Evolutionary conservation across 495 filamentous ascomycete genomes (phyloP).

Genomic region (Neurospora sp.): DNA sequence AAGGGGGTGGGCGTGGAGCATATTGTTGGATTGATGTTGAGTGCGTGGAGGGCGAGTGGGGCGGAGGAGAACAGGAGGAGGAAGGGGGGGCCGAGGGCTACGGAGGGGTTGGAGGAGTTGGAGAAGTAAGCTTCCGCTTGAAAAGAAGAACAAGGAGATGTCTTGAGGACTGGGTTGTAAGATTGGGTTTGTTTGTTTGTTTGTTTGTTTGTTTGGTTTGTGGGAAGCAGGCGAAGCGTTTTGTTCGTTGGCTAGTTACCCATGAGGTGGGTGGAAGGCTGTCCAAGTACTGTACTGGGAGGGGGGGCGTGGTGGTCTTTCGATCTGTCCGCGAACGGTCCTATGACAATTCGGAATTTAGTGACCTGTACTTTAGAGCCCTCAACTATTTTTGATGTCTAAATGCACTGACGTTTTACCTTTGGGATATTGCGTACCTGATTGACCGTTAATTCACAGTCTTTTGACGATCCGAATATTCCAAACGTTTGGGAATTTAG

Average conservation of each 20-base stretch:
- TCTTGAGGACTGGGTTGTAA: background rate
- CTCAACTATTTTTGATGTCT: too few species aligned
- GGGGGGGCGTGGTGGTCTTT: too few species aligned
- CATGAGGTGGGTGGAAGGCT: background rate
- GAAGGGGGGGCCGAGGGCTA: conserved; percentile 40
- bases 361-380: too few species aligned
- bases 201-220: background rate
- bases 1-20: conserved; percentile 71
- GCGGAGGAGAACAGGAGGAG: conserved; percentile 51
- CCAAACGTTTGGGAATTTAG: too few species aligned
- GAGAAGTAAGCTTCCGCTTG: background rate
- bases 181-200: background rate
- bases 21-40: conserved; percentile 80
- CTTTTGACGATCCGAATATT: too few species aligned
- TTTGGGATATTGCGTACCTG: too few species aligned
- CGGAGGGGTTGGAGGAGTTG: conserved; percentile 36
- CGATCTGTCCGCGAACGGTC: too few species aligned
- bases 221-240: background rate
- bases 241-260: background rate
- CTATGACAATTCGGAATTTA: too few species aligned
- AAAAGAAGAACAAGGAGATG: background rate
- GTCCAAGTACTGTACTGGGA: too few species aligned
- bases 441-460: too few species aligned
- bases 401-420: too few species aligned
- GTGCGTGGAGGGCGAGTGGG: conserved; percentile 84